phyloP scores from a whole-genome alignment of 2,329 filamentous ascomycete species.

The Aspergillus carbonarius region DNA sequence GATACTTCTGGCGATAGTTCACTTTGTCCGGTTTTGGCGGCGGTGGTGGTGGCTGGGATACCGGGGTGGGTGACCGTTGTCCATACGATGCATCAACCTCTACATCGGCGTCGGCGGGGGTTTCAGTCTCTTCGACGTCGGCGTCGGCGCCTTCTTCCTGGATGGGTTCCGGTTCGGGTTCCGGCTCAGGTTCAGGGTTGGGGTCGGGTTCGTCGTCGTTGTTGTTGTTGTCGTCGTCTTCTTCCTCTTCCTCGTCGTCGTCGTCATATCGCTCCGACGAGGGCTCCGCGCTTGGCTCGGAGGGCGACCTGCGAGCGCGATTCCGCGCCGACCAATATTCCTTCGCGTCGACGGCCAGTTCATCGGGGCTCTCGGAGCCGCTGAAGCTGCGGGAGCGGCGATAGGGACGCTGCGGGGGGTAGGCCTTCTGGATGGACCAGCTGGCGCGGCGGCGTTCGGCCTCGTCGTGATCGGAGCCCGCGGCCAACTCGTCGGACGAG shows the following conservation, averaged over 20 bases:
- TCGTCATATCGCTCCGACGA: neutral
- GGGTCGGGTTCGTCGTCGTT: neutral
- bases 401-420: conserved; percentile 31
- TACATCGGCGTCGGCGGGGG: conserved; percentile 15
- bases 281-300: neutral
- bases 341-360: conserved; percentile 41
- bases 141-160: conserved; percentile 9
- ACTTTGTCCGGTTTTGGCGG: conserved; percentile 57
- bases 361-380: conserved; percentile 47
- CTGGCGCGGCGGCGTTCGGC: conserved; percentile 36
- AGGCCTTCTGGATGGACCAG: conserved; percentile 33
- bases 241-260: neutral
- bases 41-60: conserved; percentile 41
- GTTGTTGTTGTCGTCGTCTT: neutral
- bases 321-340: conserved; percentile 35
- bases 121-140: conserved; percentile 22
- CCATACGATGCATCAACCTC: conserved; percentile 20
- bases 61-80: conserved; percentile 36
- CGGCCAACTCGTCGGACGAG: conserved; percentile 43
- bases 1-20: conserved; percentile 68
- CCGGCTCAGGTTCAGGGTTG: neutral
- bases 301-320: conserved; percentile 23
- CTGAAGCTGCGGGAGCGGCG: conserved; percentile 28
- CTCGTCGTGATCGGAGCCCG: conserved; percentile 36
- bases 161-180: neutral